Percentiles rank a stretch among this genome's conserved stretches.
These are phyloP conservation scores for Schizopora paradoxa DNA, from an alignment of 1,284 basidiomycete species.

Conservation along the genomic window DNA sequence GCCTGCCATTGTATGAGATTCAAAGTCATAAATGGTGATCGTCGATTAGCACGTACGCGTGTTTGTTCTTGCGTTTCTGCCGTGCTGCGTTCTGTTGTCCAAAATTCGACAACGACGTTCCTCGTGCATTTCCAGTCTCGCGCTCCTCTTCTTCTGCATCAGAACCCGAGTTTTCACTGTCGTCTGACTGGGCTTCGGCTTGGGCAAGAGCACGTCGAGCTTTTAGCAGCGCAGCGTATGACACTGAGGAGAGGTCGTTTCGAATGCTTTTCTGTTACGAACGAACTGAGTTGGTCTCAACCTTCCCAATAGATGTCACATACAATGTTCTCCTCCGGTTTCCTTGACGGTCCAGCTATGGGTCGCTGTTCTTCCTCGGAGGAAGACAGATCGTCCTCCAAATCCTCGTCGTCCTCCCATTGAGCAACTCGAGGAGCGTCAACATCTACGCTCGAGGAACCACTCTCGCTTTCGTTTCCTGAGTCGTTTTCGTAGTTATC, in stretches of 20 bases:
- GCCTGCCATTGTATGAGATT: slow-evolving; percentile 41
- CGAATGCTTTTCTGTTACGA: slow-evolving; percentile 6
- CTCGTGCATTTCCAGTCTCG: slow-evolving; percentile 21
- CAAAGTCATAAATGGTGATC: background rate
- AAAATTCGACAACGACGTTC: slow-evolving; percentile 3
- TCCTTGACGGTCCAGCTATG: slow-evolving; percentile 11
- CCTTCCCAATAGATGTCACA: slow-evolving; percentile 18
- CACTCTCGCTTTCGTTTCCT: too few species aligned
- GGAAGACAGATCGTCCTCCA: slow-evolving; percentile 24
- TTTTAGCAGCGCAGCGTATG: slow-evolving; percentile 61
- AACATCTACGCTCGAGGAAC: too few species aligned
- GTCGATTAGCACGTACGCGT: slow-evolving; percentile 65
- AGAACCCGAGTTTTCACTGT: slow-evolving; percentile 27
- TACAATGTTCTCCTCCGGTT: slow-evolving; percentile 8
- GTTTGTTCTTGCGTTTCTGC: slow-evolving; percentile 72
- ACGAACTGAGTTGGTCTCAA: background rate
- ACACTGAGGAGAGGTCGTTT: slow-evolving; percentile 50
- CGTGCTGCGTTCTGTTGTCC: slow-evolving; percentile 30
- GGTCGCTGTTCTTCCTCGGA: slow-evolving; percentile 26
- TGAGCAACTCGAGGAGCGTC: slow-evolving; percentile 48
- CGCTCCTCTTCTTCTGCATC: slow-evolving; percentile 29
- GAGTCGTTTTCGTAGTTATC: too few species aligned
- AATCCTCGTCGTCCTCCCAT: slow-evolving; percentile 48
- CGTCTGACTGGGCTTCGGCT: slow-evolving; percentile 26
- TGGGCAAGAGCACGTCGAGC: slow-evolving; percentile 53